A percentile compares a stretch with the other conserved stretches of the same genome.
Conservation (phyloP, 164 flowering plant genomes). For the Hamamelis virginiana region DNA sequence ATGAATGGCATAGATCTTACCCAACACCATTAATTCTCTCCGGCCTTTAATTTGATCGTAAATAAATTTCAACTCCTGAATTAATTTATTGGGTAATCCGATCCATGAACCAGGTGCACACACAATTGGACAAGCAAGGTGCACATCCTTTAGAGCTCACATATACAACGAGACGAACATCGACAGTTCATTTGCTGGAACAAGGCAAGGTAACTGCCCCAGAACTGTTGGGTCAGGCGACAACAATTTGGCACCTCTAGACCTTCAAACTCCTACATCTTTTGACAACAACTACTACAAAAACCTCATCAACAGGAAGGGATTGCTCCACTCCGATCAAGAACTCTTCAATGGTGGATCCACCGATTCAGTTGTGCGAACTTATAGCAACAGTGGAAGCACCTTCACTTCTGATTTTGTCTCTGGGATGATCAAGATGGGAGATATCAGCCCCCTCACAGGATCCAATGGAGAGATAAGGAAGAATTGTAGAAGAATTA, state of each 20-base stretch:
- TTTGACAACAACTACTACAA: constrained; percentile 56
- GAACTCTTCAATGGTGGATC: constrained; percentile 57
- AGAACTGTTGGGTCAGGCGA: constrained; percentile 41
- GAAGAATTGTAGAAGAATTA: constrained; percentile 54
- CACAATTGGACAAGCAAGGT: constrained; percentile 74
- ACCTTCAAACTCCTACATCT: constrained; percentile 34
- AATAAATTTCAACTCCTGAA: too few relatives aligned
- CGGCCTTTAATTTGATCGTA: too few relatives aligned
- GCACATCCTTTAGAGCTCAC: constrained; percentile 49
- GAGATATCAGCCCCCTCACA: too few relatives aligned
- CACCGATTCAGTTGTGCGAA: constrained; percentile 46
- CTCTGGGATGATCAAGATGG: constrained; percentile 65
- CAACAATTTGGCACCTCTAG: constrained; percentile 60
- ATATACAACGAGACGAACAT: constrained; percentile 76
- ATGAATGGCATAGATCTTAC: too few relatives aligned
- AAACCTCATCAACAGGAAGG: too few relatives aligned
- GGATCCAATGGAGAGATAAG: constrained; percentile 64
- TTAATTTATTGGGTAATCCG: too few relatives aligned
- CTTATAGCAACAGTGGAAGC: constrained; percentile 28
- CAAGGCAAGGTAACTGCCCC: constrained; percentile 48
- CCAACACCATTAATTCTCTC: too few relatives aligned
- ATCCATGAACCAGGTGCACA: constrained; percentile 60
- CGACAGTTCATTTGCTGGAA: constrained; percentile 40
- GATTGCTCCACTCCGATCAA: constrained; percentile 68
- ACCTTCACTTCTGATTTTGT: constrained; percentile 44